Evolutionary conservation across 495 filamentous ascomycete genomes (phyloP).

Genomic region (Aspergillus incahuasiensis): DNA sequence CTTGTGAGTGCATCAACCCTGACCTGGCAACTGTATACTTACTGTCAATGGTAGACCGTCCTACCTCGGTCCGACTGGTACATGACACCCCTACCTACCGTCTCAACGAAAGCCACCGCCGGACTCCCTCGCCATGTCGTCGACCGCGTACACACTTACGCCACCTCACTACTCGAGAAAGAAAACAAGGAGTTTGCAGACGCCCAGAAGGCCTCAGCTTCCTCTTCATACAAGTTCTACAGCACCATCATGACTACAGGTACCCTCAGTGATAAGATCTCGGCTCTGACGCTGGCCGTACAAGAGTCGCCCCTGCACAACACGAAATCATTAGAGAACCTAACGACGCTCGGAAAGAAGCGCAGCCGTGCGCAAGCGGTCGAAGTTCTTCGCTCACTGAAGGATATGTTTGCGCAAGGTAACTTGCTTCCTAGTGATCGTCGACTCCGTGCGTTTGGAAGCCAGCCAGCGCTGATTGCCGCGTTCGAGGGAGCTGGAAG

Average conservation of each 20-base stretch:
- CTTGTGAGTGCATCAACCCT: conserved; percentile 28
- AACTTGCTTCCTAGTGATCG: conserved; percentile 77
- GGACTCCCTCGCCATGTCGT: conserved; percentile 54
- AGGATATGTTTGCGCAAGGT: conserved; percentile 88
- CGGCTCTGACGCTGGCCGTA: conserved; percentile 84
- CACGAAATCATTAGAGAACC: conserved; percentile 76
- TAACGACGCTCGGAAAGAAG: conserved; percentile 77
- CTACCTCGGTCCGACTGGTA: conserved; percentile 85
- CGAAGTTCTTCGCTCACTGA: conserved; percentile 83
- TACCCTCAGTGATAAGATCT: conserved; percentile 94
- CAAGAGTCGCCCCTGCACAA: conserved; percentile 96
- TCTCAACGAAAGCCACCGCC: conserved; percentile 46
- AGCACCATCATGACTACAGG: conserved; percentile 94
- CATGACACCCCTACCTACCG: conserved; percentile 53
- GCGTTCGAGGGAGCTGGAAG: conserved; percentile 53
- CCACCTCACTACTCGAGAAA: conserved; percentile 64
- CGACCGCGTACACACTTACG: conserved; percentile 70
- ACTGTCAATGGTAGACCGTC: conserved; percentile 55
- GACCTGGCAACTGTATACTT: conserved; percentile 12
- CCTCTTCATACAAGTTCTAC: conserved; percentile 89
- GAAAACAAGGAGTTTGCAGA: conserved; percentile 63
- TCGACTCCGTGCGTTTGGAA: conserved; percentile 72
- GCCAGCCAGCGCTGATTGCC: conserved; percentile 69
- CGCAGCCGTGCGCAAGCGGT: conserved; percentile 89
- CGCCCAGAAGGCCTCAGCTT: conserved; percentile 48